These are phyloP conservation scores for Termitomyces sp. DNA, from an alignment of 768 basidiomycete species.

Conservation along the genomic window DNA sequence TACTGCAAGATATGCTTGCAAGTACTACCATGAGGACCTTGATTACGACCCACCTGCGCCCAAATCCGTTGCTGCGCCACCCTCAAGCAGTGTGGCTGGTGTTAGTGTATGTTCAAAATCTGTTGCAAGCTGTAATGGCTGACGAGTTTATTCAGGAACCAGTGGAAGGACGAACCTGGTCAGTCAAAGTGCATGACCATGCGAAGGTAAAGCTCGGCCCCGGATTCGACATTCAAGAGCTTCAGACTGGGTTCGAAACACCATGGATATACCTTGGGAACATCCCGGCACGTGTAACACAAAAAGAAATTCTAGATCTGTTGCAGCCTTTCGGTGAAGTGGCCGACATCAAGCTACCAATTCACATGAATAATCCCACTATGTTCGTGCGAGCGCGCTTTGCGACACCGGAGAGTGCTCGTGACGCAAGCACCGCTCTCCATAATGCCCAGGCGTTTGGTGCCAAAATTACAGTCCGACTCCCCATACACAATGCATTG, in stretches of 20 bases:
- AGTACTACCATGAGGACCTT: conserved; percentile 27
- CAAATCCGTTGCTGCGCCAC: not conserved
- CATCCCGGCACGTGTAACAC: conserved; percentile 35
- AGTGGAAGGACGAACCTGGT: conserved; percentile 11
- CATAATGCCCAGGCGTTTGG: conserved; percentile 42
- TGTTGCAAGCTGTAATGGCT: not conserved
- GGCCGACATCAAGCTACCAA: conserved; percentile 30
- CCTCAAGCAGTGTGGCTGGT: not conserved
- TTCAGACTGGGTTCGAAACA: conserved; percentile 70
- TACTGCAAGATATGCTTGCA: conserved; percentile 22
- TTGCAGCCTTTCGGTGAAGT: conserved; percentile 48
- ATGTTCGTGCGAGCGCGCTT: conserved; percentile 45
- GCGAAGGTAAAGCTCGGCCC: conserved; percentile 52
- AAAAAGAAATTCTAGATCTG: conserved; percentile 30
- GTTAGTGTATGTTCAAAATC: not conserved
- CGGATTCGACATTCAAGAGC: conserved; percentile 56
- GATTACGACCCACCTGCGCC: conserved; percentile 22
- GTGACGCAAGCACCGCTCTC: conserved; percentile 46
- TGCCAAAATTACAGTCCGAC: conserved; percentile 37
- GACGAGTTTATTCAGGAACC: not conserved
- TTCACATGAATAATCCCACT: conserved; percentile 11
- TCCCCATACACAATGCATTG: conserved; percentile 39
- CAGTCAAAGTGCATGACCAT: conserved; percentile 45
- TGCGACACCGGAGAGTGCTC: conserved; percentile 43
- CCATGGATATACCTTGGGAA: conserved; percentile 55